A percentile compares a stretch with the other conserved stretches of the same genome.
phyloP scores from a whole-genome alignment of 306 rosid genomes.

The Phaseolus lunatus region DNA sequence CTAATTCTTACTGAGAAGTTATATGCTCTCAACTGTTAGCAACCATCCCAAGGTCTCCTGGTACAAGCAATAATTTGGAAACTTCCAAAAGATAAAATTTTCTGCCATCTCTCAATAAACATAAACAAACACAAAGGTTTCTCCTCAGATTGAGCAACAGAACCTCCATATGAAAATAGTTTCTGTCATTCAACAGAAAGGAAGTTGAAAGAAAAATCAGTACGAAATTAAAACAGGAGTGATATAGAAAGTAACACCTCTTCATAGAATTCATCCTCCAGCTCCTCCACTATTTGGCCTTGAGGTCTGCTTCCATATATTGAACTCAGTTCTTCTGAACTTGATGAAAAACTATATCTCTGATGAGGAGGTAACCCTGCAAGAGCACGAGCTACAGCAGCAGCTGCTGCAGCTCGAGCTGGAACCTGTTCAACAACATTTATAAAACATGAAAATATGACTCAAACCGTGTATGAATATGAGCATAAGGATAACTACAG shows the following conservation, averaged over 20 bases:
- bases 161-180: conserved; percentile 33
- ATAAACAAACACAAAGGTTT: conserved; percentile 23
- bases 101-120: conserved; percentile 24
- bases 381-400: conserved; percentile 97
- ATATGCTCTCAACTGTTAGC: conserved; percentile 35
- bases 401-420: conserved; percentile 94
- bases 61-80: conserved; percentile 39
- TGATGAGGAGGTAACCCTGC: conserved; percentile 98
- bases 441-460: conserved; percentile 44
- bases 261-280: conserved; percentile 88
- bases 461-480: conserved; percentile 28
- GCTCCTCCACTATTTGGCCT: conserved; percentile 72
- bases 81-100: conserved; percentile 26
- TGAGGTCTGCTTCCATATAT: conserved; percentile 81
- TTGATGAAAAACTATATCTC: conserved; percentile 79
- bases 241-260: conserved; percentile 80
- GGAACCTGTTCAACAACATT: conserved; percentile 76
- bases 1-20: conserved; percentile 37
- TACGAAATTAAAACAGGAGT: conserved; percentile 45
- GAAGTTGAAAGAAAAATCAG: conserved; percentile 46
- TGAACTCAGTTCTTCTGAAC: conserved; percentile 89
- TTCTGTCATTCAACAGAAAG: conserved; percentile 34
- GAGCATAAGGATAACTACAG: conserved; percentile 13
- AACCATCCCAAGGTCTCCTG: conserved; percentile 19
- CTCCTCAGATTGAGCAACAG: conserved; percentile 39